A percentile compares a stretch with the other conserved stretches of the same genome.
Evolutionary conservation across 257 asterid genomes (phyloP).

Genomic region (Nicotiana benthamiana): DNA sequence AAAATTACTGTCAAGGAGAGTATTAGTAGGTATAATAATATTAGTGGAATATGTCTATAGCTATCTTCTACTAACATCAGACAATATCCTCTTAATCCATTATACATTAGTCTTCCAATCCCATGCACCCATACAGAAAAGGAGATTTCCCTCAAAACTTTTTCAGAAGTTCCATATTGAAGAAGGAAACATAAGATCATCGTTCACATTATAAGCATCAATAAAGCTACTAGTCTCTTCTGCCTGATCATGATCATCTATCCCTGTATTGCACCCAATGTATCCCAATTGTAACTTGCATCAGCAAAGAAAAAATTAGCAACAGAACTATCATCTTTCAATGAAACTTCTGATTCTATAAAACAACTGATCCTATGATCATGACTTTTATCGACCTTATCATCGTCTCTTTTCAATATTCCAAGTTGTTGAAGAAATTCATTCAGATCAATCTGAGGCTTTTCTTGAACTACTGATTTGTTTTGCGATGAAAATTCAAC

Average conservation of each 20-base stretch:
- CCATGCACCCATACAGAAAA: not conserved
- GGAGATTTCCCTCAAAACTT: not conserved
- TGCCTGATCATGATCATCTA: slow-evolving; percentile 37
- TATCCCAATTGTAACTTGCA: slow-evolving; percentile 62
- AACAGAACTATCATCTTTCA: slow-evolving; percentile 17
- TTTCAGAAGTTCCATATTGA: slow-evolving; percentile 56
- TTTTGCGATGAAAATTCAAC: slow-evolving; percentile 21
- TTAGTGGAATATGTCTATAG: not conserved
- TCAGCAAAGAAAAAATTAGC: slow-evolving; percentile 27
- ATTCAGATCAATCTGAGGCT: slow-evolving; percentile 89
- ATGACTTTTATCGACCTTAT: slow-evolving; percentile 9
- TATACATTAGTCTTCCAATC: not conserved
- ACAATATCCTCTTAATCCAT: not conserved
- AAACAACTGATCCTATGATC: slow-evolving; percentile 11
- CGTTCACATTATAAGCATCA: slow-evolving; percentile 34
- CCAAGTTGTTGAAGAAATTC: slow-evolving; percentile 91
- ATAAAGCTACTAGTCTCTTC: slow-evolving; percentile 22
- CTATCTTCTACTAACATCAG: not conserved
- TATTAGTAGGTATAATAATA: not conserved
- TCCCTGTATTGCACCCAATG: slow-evolving; percentile 54
- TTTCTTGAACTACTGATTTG: slow-evolving; percentile 29
- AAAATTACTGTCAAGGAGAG: not conserved
- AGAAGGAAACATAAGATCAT: slow-evolving; percentile 43
- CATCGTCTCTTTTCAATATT: slow-evolving; percentile 50
- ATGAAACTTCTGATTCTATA: slow-evolving; percentile 33